Conservation (phyloP, 345 rosid genomes). For the Conringia planisiliqua region DNA sequence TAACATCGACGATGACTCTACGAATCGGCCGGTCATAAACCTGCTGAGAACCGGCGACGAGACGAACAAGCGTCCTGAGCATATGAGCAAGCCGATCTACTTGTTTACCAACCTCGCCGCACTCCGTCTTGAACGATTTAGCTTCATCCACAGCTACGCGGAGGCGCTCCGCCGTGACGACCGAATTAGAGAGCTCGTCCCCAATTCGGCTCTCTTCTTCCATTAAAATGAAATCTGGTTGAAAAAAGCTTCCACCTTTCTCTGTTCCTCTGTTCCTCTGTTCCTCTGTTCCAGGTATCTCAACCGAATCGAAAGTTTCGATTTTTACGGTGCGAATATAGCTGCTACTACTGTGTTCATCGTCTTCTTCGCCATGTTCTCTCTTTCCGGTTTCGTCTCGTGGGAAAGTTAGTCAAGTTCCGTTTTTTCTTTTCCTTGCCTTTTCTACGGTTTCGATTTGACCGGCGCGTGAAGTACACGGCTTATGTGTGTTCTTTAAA, state of each 20-base stretch:
- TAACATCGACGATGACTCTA: slow-evolving; percentile 56
- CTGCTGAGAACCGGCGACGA: slow-evolving; percentile 41
- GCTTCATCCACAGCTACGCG: slow-evolving; percentile 61
- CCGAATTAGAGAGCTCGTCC: slow-evolving; percentile 47
- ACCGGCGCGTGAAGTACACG: slow-evolving; percentile 24
- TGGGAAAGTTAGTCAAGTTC: background rate
- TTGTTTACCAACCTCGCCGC: slow-evolving; percentile 51
- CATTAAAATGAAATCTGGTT: background rate
- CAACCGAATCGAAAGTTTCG: background rate
- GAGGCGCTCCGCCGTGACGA: slow-evolving; percentile 58
- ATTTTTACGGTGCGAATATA: background rate
- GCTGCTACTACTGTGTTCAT: background rate
- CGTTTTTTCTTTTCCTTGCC: background rate
- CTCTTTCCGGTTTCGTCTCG: no score
- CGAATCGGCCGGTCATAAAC: slow-evolving; percentile 86
- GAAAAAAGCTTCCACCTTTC: background rate
- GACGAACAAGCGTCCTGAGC: slow-evolving; percentile 59
- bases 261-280: no score
- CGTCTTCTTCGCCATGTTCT: slow-evolving; percentile 13
- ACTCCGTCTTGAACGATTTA: slow-evolving; percentile 54
- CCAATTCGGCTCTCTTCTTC: slow-evolving; percentile 61
- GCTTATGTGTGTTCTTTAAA: slow-evolving; percentile 5
- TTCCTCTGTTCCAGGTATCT: background rate
- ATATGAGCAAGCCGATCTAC: slow-evolving; percentile 60
- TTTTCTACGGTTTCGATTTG: slow-evolving; percentile 24